Base-by-base conservation (phyloP, 2,329 filamentous ascomycete genomes). In the Phialophora chinensis region DNA sequence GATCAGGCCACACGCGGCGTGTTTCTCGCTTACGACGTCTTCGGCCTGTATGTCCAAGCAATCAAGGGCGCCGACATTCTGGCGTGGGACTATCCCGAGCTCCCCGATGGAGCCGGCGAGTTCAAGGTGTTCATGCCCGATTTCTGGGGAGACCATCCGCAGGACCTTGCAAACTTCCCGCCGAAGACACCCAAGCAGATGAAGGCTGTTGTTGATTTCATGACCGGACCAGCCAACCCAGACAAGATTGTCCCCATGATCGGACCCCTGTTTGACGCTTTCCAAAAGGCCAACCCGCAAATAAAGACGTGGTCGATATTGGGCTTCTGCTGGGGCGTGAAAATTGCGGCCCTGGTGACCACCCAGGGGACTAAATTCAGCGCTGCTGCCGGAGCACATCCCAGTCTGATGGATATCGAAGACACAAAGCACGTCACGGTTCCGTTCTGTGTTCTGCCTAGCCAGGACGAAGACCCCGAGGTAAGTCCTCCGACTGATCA, bases 371-470 rank as follows among this genome's bases (percentile, higher is more conserved):
- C 84, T 74, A 63, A 58, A 31, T 63, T 56, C 52, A 83, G 83
- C 73, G 83, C 78, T 20, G 82, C 80, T 7, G 84, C 81, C 0
- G 77, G 80, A 6, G 80, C 77, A 66, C 84, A 86, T 70, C 84
- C 84, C 11, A 84, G 83, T 44, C 85, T 85, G 83, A 81, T 85
- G 7, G 83, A 84, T 59, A 79, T 78, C 20, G 79, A 80, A 54
- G 84, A 86, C 69, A 84, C 83, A 0, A 77, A 80, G 20, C 80
- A 79, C 7, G 76, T 85, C 59, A 80, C 78, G 1, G 83, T 85
- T 42, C 84, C 84, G 1, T 79, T 80, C 70, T 79, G 79, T 54
- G 82, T 85, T 79, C 77, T 86, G 54, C 83, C 83, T 0, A 80
- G 77, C 33, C 78, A 79, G 68, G 84, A 85, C 59, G 84, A 86